phyloP scores from a whole-genome alignment of 2,329 filamentous ascomycete genomes.

The Trichoderma arundinaceum region DNA sequence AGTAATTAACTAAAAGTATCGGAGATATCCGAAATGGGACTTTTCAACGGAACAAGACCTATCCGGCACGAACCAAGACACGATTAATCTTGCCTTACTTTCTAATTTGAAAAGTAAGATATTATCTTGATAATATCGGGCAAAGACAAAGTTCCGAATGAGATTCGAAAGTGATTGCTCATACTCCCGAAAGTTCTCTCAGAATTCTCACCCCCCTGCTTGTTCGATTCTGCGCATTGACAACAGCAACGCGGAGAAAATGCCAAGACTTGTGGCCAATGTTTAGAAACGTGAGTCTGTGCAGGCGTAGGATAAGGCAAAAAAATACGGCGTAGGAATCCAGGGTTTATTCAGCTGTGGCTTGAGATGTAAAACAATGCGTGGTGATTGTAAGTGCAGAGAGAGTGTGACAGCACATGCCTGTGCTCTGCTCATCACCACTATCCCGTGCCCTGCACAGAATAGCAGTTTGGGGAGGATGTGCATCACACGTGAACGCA shows the following conservation, averaged over 20 bases:
- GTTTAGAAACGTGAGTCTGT: slow-evolving; percentile 13
- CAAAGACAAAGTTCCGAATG: neutral
- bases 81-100: neutral
- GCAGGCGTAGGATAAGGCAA: neutral
- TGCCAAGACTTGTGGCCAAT: neutral
- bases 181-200: neutral
- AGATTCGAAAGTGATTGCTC: neutral
- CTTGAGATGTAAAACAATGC: neutral
- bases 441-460: too few relatives aligned
- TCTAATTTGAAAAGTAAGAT: neutral
- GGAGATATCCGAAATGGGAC: slow-evolving; percentile 23
- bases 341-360: neutral
- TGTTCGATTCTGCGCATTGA: slow-evolving; percentile 11
- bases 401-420: too few relatives aligned
- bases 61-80: neutral
- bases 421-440: too few relatives aligned
- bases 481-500: neutral
- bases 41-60: neutral
- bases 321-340: neutral
- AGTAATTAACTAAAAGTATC: slow-evolving; percentile 12
- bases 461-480: neutral
- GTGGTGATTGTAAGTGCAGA: too few relatives aligned
- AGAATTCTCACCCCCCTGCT: slow-evolving; percentile 4
- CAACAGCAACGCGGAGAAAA: slow-evolving; percentile 14
- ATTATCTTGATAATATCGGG: neutral